Evolutionary conservation across 116 monocot species (phyloP), one percentile per base, ranked within the genome.

Genomic region (Dioscorea cayenensis): DNA sequence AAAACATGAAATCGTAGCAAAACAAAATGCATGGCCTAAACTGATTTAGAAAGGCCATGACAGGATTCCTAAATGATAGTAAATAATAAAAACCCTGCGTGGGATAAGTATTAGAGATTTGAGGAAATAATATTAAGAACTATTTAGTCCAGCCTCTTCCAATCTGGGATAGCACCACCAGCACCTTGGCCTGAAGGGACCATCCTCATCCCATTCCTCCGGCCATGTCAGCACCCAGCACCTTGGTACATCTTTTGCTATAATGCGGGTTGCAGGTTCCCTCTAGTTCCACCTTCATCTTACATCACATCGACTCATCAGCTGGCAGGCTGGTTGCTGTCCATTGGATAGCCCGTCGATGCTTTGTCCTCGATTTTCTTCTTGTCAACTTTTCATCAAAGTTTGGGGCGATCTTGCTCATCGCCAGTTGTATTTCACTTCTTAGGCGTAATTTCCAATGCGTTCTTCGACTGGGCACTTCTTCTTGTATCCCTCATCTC

Each of bases 161-260:
- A 7, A 81, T 81, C 81, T 85, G 81, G 81, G 7, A 81, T 81
- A 72, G 81, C 78, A 4, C 83, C 83, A 50, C 64, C 27, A 8
- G 37, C 60, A 2, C 37, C 60, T n/a, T n/a, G 2, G 50, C 77
- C 55, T 49, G 77, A 1, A 50, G 80, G 74, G n/a, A 3, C 48
- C 68, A 32, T 75, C 85, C 28, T 77, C 81, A 60, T 81, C 76
- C 71, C n/a, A 72, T 64, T 60, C 81, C 23, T 4, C 71, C 78
- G 28, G 25, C 73, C 71, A 81, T 49, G 48, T 64, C 81, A 7
- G 67, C 67, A 36, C 72, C 81, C n/a, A 16, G 74, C 74, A 18
- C 81, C 85, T 73, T 85, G 81, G 38, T 85, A 85, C 78, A 85
- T 85, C 76, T 85, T 78, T 28, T n/a, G 81, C 85, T 43, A 85